Percentiles rank a stretch among this genome's conserved stretches.
phyloP scores from a whole-genome alignment of 768 basidiomycete species.

The Tulasnella sp. region DNA sequence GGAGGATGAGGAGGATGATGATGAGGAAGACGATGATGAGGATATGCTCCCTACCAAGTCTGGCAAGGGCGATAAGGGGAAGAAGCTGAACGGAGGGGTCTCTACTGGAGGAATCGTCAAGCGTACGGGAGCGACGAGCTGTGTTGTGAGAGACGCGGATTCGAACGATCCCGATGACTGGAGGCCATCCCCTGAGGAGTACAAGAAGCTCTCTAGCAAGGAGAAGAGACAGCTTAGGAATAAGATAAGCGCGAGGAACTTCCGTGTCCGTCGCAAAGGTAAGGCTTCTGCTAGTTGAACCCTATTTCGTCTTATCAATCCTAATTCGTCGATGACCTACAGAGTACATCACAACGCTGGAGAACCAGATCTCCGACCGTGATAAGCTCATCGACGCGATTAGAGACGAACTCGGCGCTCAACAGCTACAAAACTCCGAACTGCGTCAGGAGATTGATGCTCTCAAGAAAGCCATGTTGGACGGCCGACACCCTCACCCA shows the following conservation, averaged over 20 bases:
- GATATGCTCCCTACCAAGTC: not conserved
- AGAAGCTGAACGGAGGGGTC: slow-evolving; percentile 43
- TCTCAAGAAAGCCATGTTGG: slow-evolving; percentile 64
- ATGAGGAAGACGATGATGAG: slow-evolving; percentile 19
- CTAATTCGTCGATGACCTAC: slow-evolving; percentile 2
- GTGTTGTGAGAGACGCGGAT: slow-evolving; percentile 29
- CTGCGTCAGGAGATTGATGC: slow-evolving; percentile 65
- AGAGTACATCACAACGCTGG: slow-evolving; percentile 94
- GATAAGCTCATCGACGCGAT: slow-evolving; percentile 85
- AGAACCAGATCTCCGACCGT: slow-evolving; percentile 85
- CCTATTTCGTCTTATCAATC: not conserved
- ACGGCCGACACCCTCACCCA: slow-evolving; percentile 41
- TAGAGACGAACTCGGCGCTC: slow-evolving; percentile 68
- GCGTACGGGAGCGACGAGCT: slow-evolving; percentile 34
- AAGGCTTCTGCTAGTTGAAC: slow-evolving; percentile 15
- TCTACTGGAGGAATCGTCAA: slow-evolving; percentile 66
- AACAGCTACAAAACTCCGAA: slow-evolving; percentile 72
- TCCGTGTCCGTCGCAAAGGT: slow-evolving; percentile 92
- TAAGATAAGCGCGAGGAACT: slow-evolving; percentile 93
- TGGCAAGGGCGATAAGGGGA: not conserved
- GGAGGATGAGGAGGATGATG: slow-evolving; percentile 30
- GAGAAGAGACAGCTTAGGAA: slow-evolving; percentile 94
- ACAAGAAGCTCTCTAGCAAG: slow-evolving; percentile 89
- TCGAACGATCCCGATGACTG: slow-evolving; percentile 59
- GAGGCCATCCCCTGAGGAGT: slow-evolving; percentile 84